Conservation (phyloP, 1,284 basidiomycete species). For the Cerrena zonata region DNA sequence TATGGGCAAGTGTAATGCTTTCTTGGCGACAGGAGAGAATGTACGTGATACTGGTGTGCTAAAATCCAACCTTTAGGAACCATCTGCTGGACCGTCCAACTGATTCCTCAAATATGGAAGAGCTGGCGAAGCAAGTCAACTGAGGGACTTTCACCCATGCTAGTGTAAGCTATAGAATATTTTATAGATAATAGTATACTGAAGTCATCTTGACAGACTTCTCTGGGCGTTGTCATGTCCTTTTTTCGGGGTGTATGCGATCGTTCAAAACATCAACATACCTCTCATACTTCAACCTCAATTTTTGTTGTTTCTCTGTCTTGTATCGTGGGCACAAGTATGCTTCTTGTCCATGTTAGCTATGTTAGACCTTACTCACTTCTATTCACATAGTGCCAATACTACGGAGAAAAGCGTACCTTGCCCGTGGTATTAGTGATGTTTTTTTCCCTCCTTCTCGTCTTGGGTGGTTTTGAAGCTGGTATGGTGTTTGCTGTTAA, state of each 20-base stretch:
- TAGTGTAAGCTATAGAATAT: constrained; percentile 55
- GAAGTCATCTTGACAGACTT: constrained; percentile 36
- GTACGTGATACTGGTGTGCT: background rate
- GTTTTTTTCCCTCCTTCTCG: constrained; percentile 31
- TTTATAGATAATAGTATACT: background rate
- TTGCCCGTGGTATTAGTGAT: constrained; percentile 24
- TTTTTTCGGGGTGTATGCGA: constrained; percentile 67
- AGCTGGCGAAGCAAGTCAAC: constrained; percentile 67
- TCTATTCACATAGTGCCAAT: constrained; percentile 52
- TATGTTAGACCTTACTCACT: too few relatives aligned
- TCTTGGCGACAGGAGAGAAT: too few relatives aligned
- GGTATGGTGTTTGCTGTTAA: constrained; percentile 56
- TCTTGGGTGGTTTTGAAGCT: constrained; percentile 54
- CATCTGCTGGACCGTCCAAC: constrained; percentile 63
- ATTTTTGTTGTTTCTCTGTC: constrained; percentile 56
- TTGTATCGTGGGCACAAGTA: constrained; percentile 65
- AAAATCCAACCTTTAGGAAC: constrained; percentile 37
- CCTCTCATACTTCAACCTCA: constrained; percentile 76
- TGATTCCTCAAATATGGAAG: constrained; percentile 75
- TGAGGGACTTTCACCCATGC: constrained; percentile 63
- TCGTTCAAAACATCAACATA: constrained; percentile 65
- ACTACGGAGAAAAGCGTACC: constrained; percentile 47
- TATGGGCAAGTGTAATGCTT: constrained; percentile 32
- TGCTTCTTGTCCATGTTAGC: too few relatives aligned
- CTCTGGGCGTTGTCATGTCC: constrained; percentile 61